These are phyloP conservation scores for Aspergillus latus DNA, from an alignment of 2,329 filamentous ascomycete genomes.

Conservation along the genomic window DNA sequence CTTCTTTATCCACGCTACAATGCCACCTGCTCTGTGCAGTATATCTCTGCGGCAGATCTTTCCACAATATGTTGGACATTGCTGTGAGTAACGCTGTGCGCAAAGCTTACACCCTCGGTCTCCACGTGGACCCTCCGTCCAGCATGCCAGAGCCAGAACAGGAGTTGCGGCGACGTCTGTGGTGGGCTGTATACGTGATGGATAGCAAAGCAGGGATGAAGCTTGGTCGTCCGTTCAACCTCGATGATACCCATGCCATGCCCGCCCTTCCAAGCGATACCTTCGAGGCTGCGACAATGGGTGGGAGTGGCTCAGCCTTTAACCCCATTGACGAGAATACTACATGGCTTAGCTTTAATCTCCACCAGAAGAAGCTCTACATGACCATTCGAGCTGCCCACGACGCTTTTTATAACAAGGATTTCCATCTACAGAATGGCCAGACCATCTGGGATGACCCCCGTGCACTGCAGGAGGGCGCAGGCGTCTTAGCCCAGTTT, in stretches of 20 bases:
- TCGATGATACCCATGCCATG: background rate
- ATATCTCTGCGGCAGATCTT: conserved; percentile 4
- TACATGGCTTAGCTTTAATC: conserved; percentile 22
- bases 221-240: conserved; percentile 21
- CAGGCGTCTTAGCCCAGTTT: background rate
- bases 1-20: conserved; percentile 5
- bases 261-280: conserved; percentile 14
- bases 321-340: conserved; percentile 11
- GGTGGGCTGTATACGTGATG: conserved; percentile 12
- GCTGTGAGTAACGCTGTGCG: background rate
- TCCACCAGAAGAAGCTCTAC: conserved; percentile 15
- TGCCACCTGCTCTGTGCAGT: conserved; percentile 8
- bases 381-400: conserved; percentile 14
- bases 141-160: background rate
- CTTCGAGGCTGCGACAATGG: background rate
- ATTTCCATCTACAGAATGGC: conserved; percentile 3
- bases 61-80: conserved; percentile 10
- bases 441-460: conserved; percentile 7
- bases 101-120: conserved; percentile 2
- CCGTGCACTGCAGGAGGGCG: background rate
- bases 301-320: conserved; percentile 16
- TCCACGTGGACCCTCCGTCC: conserved; percentile 3
- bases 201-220: conserved; percentile 21
- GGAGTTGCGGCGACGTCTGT: conserved; percentile 5
- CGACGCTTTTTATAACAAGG: conserved; percentile 11